phyloP scores from a whole-genome alignment of 1,284 basidiomycete species.

The Exobasidium rhododendri region DNA sequence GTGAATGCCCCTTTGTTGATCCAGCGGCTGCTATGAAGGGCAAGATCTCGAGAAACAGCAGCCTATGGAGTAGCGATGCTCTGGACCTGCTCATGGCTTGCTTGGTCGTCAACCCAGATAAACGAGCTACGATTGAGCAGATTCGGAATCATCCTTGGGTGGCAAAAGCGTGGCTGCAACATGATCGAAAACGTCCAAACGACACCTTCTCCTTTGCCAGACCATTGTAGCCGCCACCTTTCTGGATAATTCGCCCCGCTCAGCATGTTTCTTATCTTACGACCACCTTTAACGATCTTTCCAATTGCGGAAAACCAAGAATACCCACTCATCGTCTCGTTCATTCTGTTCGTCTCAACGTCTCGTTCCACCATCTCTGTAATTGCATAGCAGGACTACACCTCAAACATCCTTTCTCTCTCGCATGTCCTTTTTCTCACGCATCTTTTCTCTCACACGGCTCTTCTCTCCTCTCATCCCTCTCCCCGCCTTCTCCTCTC shows the following conservation, averaged over 20 bases:
- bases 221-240: too few relatives aligned
- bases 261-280: too few relatives aligned
- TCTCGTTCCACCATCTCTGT: too few relatives aligned
- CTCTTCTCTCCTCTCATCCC: neutral
- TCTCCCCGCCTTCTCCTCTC: neutral
- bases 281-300: too few relatives aligned
- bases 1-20: slow-evolving; percentile 76
- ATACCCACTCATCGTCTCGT: too few relatives aligned
- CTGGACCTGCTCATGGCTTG: slow-evolving; percentile 69
- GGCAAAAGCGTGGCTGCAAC: slow-evolving; percentile 9
- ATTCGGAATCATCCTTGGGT: slow-evolving; percentile 77
- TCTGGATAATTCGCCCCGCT: too few relatives aligned
- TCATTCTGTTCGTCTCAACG: too few relatives aligned
- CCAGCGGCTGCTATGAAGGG: slow-evolving; percentile 66
- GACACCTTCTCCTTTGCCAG: neutral
- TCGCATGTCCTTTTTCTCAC: neutral
- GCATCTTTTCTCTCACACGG: neutral
- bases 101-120: slow-evolving; percentile 68
- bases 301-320: too few relatives aligned
- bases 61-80: slow-evolving; percentile 48
- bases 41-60: slow-evolving; percentile 50
- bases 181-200: neutral
- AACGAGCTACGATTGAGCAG: slow-evolving; percentile 68
- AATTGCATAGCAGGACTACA: too few relatives aligned
- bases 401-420: too few relatives aligned